These are phyloP conservation scores for Meyerozyma athensensis DNA, from an alignment of 1,139 yeast species.

Conservation along the genomic window DNA sequence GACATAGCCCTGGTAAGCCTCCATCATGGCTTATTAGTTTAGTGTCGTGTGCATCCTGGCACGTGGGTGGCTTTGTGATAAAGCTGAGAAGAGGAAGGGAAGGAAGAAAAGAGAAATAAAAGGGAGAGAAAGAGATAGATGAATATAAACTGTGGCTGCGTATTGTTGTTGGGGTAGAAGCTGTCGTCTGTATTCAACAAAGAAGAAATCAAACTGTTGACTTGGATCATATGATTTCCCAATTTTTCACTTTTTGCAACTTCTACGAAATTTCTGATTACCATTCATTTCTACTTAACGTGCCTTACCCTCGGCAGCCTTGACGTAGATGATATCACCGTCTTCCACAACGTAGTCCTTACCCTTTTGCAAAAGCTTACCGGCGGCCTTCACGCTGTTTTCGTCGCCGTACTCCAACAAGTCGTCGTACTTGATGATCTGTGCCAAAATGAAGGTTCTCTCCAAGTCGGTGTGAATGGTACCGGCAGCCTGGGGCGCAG, in stretches of 20 bases:
- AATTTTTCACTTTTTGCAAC: neutral
- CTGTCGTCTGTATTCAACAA: no score
- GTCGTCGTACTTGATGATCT: slow-evolving; percentile 44
- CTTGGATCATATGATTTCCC: no score
- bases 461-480: slow-evolving; percentile 67
- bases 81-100: no score
- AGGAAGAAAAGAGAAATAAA: neutral
- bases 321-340: slow-evolving; percentile 86
- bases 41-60: neutral
- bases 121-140: neutral
- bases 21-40: neutral
- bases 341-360: slow-evolving; percentile 85
- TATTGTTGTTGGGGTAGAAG: no score
- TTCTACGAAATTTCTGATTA: neutral
- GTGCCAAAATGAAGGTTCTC: slow-evolving; percentile 47
- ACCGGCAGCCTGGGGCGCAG: slow-evolving; percentile 89
- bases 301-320: slow-evolving; percentile 94
- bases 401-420: slow-evolving; percentile 83
- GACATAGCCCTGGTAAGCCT: no score
- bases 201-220: no score
- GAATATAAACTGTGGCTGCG: no score
- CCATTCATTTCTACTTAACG: slow-evolving; percentile 25
- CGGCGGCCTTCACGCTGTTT: slow-evolving; percentile 82
- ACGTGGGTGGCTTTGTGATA: slow-evolving; percentile 3
- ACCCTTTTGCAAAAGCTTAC: slow-evolving; percentile 92